phyloP scores from a whole-genome alignment of 305 asterid genomes.

The Fraxinus latifolia region DNA sequence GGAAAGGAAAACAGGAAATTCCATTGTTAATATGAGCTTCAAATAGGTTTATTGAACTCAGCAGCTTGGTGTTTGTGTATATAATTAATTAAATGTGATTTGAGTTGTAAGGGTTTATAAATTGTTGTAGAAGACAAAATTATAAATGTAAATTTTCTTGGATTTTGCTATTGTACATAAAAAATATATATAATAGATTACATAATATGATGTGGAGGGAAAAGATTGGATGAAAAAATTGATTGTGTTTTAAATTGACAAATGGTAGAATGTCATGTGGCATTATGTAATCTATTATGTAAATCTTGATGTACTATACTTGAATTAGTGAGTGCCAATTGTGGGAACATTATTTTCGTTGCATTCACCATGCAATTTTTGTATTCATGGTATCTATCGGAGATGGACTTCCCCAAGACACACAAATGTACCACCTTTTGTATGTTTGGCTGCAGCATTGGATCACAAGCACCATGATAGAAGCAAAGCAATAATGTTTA shows the following conservation, averaged over 20 bases:
- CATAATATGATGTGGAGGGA: background rate
- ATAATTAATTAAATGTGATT: constrained; percentile 23
- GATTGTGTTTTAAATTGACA: background rate
- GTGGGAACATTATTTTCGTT: background rate
- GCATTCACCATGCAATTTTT: background rate
- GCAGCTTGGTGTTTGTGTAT: constrained; percentile 29
- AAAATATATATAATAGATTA: background rate
- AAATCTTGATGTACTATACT: background rate
- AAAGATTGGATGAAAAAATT: background rate
- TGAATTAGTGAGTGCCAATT: background rate
- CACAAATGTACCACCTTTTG: background rate
- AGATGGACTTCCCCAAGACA: background rate
- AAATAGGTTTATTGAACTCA: constrained; percentile 21
- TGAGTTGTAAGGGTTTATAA: constrained; percentile 31
- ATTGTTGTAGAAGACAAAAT: constrained; percentile 6
- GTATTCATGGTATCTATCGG: background rate
- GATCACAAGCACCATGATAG: too few species aligned
- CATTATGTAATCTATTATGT: background rate
- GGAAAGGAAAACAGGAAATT: background rate
- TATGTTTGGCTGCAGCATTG: background rate
- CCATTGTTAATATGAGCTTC: background rate
- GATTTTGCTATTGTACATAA: background rate
- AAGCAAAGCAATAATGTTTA: background rate
- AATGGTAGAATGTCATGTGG: background rate
- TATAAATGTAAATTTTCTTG: constrained; percentile 19